Evolutionary conservation across 2,329 filamentous ascomycete species (phyloP).

Genomic region (Zalaria obscura): DNA sequence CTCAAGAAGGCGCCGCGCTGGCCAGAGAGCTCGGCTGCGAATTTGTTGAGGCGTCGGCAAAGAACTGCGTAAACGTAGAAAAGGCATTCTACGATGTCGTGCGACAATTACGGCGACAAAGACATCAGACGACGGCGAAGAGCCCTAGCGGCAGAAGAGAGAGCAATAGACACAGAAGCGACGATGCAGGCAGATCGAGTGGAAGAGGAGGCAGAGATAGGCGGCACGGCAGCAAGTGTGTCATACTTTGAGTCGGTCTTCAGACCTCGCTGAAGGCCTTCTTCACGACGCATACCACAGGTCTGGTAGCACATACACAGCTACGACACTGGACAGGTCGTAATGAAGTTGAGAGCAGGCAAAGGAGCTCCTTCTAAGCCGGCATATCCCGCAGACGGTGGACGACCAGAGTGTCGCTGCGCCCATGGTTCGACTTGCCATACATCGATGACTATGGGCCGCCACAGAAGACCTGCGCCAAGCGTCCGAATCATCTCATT

Average conservation of each 20-base stretch:
- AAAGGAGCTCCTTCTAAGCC: too few species aligned
- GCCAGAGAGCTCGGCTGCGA: conserved; percentile 89
- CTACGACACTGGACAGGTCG: too few species aligned
- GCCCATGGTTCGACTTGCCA: too few species aligned
- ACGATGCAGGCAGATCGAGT: background rate
- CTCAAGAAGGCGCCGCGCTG: conserved; percentile 84
- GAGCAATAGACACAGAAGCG: background rate
- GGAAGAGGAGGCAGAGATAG: background rate
- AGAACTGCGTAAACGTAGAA: conserved; percentile 96
- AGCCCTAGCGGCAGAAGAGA: background rate
- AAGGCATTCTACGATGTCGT: conserved; percentile 98
- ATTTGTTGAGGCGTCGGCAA: conserved; percentile 92
- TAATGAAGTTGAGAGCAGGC: too few species aligned
- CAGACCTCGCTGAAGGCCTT: too few species aligned
- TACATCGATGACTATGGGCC: too few species aligned
- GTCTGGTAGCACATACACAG: too few species aligned
- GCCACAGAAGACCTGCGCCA: too few species aligned
- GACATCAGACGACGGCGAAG: conserved; percentile 18
- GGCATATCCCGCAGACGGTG: too few species aligned
- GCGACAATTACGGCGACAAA: conserved; percentile 71
- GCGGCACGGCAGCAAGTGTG: conserved; percentile 4
- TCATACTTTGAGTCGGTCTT: conserved; percentile 3
- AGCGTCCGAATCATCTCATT: too few species aligned
- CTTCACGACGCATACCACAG: too few species aligned
- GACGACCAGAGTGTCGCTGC: too few species aligned